Conservation (phyloP, 2,329 filamentous ascomycete species). For the Neodidymelliopsis sp. region DNA sequence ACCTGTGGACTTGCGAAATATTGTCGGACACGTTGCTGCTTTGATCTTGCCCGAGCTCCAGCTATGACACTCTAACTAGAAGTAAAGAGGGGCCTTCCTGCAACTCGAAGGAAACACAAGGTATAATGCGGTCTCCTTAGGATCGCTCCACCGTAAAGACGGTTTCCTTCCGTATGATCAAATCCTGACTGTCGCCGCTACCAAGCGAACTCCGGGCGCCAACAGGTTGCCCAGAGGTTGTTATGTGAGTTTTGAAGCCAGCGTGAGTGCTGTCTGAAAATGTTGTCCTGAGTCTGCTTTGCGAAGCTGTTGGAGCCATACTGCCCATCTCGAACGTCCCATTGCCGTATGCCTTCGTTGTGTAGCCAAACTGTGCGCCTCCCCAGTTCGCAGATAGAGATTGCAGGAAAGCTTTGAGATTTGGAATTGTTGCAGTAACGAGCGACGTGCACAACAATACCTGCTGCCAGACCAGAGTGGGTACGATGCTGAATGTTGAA, state of each 20-base stretch:
- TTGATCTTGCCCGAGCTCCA: too few species aligned
- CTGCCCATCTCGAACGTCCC: constrained; percentile 17
- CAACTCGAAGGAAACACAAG: too few species aligned
- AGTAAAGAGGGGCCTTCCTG: too few species aligned
- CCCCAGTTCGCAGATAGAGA: constrained; percentile 19
- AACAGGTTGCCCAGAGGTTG: too few species aligned
- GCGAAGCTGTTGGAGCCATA: too few species aligned
- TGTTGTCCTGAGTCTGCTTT: too few species aligned
- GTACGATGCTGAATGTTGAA: background rate
- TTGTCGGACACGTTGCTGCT: too few species aligned
- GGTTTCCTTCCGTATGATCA: constrained; percentile 26
- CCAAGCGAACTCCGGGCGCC: constrained; percentile 10
- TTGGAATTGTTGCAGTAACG: constrained; percentile 27
- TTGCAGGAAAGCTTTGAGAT: constrained; percentile 27
- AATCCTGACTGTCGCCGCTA: constrained; percentile 23
- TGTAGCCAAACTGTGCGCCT: constrained; percentile 12
- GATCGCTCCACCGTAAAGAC: background rate
- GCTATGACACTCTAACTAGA: too few species aligned
- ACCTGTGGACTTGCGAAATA: too few species aligned
- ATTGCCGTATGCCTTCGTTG: constrained; percentile 12
- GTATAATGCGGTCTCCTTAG: too few species aligned
- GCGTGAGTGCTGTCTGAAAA: too few species aligned
- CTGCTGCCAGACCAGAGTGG: constrained; percentile 19
- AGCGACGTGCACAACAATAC: constrained; percentile 16
- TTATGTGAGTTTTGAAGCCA: too few species aligned